A percentile compares a stretch with the other conserved stretches of the same genome.
phyloP scores from a whole-genome alignment of 2,329 filamentous ascomycete species.

The Penicillium paneum region DNA sequence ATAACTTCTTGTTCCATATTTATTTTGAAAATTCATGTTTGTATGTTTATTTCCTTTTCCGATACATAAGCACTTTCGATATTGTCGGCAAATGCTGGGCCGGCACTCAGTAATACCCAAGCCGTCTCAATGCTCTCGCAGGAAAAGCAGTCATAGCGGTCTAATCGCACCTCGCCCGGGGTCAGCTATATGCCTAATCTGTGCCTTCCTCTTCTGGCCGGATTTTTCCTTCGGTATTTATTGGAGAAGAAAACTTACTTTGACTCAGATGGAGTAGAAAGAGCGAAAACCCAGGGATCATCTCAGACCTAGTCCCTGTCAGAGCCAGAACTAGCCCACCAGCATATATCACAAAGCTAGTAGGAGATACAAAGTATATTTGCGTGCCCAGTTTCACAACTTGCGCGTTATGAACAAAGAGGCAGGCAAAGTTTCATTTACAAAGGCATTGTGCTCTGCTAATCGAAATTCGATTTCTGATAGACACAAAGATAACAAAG shows the following conservation, averaged over 20 bases:
- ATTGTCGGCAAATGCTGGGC: neutral
- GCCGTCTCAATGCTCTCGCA: no score
- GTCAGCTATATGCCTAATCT: no score
- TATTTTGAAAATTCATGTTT: neutral
- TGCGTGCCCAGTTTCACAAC: neutral
- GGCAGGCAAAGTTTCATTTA: neutral
- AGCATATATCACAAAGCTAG: no score
- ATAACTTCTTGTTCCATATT: constrained; percentile 7
- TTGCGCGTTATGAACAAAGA: neutral
- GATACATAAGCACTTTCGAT: neutral
- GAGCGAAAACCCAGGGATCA: no score
- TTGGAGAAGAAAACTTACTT: no score
- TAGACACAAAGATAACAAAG: neutral
- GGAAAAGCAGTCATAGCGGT: no score
- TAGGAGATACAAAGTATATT: neutral
- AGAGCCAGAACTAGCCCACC: neutral
- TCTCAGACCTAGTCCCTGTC: neutral
- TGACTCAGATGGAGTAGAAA: no score
- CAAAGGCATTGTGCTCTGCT: neutral
- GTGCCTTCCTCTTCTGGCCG: no score
- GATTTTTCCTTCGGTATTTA: no score
- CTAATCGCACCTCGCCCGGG: no score
- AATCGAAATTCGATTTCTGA: neutral
- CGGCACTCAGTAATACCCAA: neutral
- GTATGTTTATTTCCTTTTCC: neutral